Percentiles rank a stretch among this genome's conserved stretches.
Evolutionary conservation across 1,139 yeast genomes (phyloP).

Genomic region (Yamadazyma jaroonii): DNA sequence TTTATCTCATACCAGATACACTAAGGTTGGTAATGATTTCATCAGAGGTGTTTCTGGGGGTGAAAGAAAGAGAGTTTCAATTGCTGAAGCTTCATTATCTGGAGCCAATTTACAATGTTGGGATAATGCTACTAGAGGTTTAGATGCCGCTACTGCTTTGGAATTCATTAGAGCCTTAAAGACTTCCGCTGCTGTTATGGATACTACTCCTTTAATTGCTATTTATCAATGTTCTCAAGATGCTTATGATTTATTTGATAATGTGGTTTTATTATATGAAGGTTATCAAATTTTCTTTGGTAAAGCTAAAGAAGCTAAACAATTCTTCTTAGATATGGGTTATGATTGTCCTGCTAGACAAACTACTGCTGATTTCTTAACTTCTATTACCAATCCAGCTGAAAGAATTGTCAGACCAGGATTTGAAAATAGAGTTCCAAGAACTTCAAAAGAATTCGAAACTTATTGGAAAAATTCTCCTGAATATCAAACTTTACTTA

Average conservation of each 20-base stretch:
- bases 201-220: slow-evolving; percentile 57
- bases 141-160: slow-evolving; percentile 71
- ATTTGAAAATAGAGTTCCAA: slow-evolving; percentile 61
- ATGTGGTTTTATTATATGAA: slow-evolving; percentile 68
- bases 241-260: slow-evolving; percentile 64
- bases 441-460: slow-evolving; percentile 67
- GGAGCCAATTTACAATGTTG: slow-evolving; percentile 55
- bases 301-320: slow-evolving; percentile 44
- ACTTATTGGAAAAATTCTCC: slow-evolving; percentile 59
- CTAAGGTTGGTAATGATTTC: slow-evolving; percentile 39
- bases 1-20: slow-evolving; percentile 32
- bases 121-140: slow-evolving; percentile 81
- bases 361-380: slow-evolving; percentile 75
- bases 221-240: slow-evolving; percentile 70
- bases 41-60: slow-evolving; percentile 46
- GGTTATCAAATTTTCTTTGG: slow-evolving; percentile 84
- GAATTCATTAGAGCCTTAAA: slow-evolving; percentile 63
- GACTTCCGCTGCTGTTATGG: slow-evolving; percentile 54
- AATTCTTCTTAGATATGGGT: slow-evolving; percentile 47
- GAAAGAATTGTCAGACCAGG: slow-evolving; percentile 49
- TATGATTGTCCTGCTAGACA: slow-evolving; percentile 67
- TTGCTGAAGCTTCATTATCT: slow-evolving; percentile 41
- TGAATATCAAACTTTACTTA: slow-evolving; percentile 34
- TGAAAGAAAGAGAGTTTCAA: slow-evolving; percentile 45
- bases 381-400: slow-evolving; percentile 56